Base-by-base conservation (phyloP, 2,329 filamentous ascomycete species). In the Gremmenia infestans region DNA sequence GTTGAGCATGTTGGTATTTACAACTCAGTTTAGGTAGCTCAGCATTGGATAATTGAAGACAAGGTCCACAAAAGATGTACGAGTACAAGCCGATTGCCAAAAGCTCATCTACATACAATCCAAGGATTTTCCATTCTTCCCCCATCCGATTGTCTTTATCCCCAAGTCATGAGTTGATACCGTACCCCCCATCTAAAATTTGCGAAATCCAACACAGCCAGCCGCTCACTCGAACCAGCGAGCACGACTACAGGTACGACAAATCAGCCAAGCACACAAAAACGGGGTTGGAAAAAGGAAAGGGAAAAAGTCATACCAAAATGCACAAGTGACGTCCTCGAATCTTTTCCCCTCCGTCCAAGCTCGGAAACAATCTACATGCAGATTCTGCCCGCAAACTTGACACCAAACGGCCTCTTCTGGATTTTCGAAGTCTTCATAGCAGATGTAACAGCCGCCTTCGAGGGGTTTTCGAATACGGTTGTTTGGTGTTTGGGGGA, bases 1-100 rank as follows among this genome's bases (percentile, higher is more conserved):
- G 65, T 76, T 17, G 69, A 72, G 45, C 74, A 74, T 57, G 71
- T 76, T 17, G 72, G 67, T n/a, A 71, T 72, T 14, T 74, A 67
- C 62, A 68, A 66, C 23, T 63, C 62, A 5, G 14, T 55, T 22
- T 60, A 17, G 25, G 28, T 32, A 32, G 28, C 28, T 32, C 28
- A 32, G 28, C 28, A 32, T 32, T 32, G 9, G 28, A 32, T 11
- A 32, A 4, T 7, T 9, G 28, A 12, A 32, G 28, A 32, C 28
- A 32, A 32, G 28, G 9, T 9, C 28, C 28, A 32, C 4, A 32
- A 11, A 32, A 9, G 9, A 1, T 11, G 28, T 32, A 32, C 9
- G 9, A 32, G 28, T 11, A 22, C 6, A 7, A 25, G 25, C 5
- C 11, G 9, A 17, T 23, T 8, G 17, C 4, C 14, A 32, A 17